Evolutionary conservation across 2,329 filamentous ascomycete genomes (phyloP).

Genomic region (Mycogone perniciosa): DNA sequence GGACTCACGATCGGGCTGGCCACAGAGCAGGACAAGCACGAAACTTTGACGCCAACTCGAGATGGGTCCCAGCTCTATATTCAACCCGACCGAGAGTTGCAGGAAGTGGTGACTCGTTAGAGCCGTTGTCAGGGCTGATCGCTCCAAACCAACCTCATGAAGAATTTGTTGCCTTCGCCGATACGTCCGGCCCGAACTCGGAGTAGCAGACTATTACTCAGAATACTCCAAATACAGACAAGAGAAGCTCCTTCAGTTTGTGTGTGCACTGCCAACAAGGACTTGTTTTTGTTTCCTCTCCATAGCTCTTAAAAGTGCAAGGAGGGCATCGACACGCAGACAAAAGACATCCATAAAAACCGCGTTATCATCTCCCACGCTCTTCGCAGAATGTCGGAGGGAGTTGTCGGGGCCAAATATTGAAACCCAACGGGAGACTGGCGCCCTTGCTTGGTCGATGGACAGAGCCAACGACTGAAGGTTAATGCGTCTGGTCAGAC

Average conservation of each 20-base stretch:
- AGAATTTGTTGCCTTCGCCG: slow-evolving; percentile 16
- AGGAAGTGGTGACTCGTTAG: neutral
- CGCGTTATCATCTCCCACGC: slow-evolving; percentile 56
- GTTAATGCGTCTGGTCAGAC: slow-evolving; percentile 55
- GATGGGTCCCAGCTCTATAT: slow-evolving; percentile 67
- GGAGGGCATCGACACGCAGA: slow-evolving; percentile 68
- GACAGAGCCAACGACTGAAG: slow-evolving; percentile 37
- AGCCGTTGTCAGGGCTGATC: slow-evolving; percentile 4
- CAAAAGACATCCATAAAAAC: slow-evolving; percentile 97
- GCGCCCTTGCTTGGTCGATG: slow-evolving; percentile 41
- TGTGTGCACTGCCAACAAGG: slow-evolving; percentile 74
- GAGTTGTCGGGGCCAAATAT: slow-evolving; percentile 26
- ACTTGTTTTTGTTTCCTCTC: slow-evolving; percentile 95
- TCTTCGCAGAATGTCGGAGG: slow-evolving; percentile 43
- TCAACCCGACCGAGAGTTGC: slow-evolving; percentile 4
- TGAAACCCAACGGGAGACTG: slow-evolving; percentile 33
- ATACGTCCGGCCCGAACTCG: slow-evolving; percentile 14
- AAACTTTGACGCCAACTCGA: slow-evolving; percentile 90
- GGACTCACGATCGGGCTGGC: slow-evolving; percentile 10
- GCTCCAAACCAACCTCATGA: slow-evolving; percentile 4
- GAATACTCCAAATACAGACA: slow-evolving; percentile 14
- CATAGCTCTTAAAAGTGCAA: slow-evolving; percentile 31
- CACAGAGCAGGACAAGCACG: slow-evolving; percentile 65
- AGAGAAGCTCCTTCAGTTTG: slow-evolving; percentile 62
- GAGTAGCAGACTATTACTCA: slow-evolving; percentile 13